Base-by-base conservation (phyloP, 139 green algal species). In the Tetradesmus obliquus region DNA sequence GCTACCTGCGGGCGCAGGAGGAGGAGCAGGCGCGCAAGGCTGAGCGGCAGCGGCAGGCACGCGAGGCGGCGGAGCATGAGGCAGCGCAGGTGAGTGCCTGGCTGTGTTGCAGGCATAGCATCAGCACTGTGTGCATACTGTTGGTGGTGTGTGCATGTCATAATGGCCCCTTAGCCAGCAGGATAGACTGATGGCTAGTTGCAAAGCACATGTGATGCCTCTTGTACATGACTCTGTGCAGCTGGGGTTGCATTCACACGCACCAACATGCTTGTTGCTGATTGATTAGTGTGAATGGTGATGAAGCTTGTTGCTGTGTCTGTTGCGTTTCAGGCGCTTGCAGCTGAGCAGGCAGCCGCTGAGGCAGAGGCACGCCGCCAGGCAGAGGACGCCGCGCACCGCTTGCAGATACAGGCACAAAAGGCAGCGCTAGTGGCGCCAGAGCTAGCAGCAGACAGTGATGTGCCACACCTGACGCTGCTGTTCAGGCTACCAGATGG, bases 401-500 rank as follows among this genome's bases (percentile, higher is more conserved):
- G 79, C 5, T 55, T 88, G 60, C 79, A 79, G 24, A 55, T 87
- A 13, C 84, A 91, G 57, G 83, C 91, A 76, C 94, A 84, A 3
- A 95, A 94, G 2, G 93, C 91, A 71, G 92, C 91, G 0, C 71
- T 88, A 0, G 87, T 97, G 55, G 93, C 94, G 2, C 91, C 93
- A 10, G 96, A 97, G 93, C 94, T 94, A 1, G 0, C 94, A 19
- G 80, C 58, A 2, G 88, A 84, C 3, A 54, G 51, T 7, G 19
- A 60, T 3, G 24, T 90, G 84, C 93, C 92, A 17, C 0, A 91
- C 5, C 69, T 91, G 5, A 91, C 92, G 12, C 95, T 94, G 79
- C 88, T 96, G 69, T 93, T 98, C 24, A 89, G 97, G 69, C 90
- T 98, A 55, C 97, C 97, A 2, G 94, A 98, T 79, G 97, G 97